Conservation (phyloP, 495 filamentous ascomycete genomes). For the Penicillium mononematosum region DNA sequence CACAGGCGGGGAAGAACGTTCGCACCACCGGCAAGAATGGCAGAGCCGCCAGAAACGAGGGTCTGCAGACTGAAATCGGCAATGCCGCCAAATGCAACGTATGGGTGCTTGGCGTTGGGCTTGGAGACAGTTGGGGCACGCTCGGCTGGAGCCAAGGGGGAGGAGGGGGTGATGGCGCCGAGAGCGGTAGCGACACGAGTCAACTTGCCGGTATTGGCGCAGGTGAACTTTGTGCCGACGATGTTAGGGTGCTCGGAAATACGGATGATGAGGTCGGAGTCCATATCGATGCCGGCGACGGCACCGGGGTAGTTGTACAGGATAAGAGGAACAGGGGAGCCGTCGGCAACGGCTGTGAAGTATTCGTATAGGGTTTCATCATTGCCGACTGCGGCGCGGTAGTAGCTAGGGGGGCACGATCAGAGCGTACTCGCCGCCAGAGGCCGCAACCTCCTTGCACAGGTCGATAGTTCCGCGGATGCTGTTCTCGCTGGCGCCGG, state of each 20-base stretch:
- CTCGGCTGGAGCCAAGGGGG: constrained; percentile 37
- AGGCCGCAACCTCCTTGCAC: constrained; percentile 63
- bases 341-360: constrained; percentile 74
- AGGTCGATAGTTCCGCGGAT: constrained; percentile 74
- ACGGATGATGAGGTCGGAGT: constrained; percentile 80
- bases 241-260: constrained; percentile 82
- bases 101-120: constrained; percentile 51
- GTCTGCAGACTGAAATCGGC: constrained; percentile 87
- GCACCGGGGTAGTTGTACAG: constrained; percentile 92
- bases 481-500: constrained; percentile 75
- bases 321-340: constrained; percentile 72
- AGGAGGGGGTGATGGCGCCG: constrained; percentile 63
- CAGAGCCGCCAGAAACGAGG: constrained; percentile 72
- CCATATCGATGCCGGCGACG: constrained; percentile 89
- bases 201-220: constrained; percentile 85
- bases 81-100: constrained; percentile 87
- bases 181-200: constrained; percentile 77
- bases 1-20: constrained; percentile 84
- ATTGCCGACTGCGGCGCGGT: constrained; percentile 69
- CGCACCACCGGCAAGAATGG: constrained; percentile 83
- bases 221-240: constrained; percentile 87
- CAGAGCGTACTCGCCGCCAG: constrained; percentile 76
- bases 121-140: constrained; percentile 34
- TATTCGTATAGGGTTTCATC: constrained; percentile 75
- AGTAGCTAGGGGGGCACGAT: constrained; percentile 79